These are phyloP conservation scores for Madurella fahalii DNA, from an alignment of 2,329 filamentous ascomycete genomes.

Conservation along the genomic window DNA sequence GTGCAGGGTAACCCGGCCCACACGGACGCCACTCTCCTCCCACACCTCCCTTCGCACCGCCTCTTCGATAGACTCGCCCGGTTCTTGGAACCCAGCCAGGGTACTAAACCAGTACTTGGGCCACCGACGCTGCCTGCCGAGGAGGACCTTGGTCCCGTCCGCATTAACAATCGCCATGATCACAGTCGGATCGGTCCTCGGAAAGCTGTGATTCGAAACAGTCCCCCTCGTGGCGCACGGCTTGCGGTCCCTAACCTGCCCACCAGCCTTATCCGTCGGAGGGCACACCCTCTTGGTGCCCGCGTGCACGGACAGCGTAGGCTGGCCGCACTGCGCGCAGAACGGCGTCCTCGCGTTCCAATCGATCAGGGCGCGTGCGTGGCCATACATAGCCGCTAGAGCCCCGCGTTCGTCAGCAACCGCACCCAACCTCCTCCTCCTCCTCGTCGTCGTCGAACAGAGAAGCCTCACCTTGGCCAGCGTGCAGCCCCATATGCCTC, in stretches of 20 bases:
- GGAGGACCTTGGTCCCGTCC: conserved; percentile 71
- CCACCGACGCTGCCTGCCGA: conserved; percentile 82
- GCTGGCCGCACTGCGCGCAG: conserved; percentile 83
- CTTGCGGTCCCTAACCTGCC: conserved; percentile 50
- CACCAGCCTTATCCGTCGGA: conserved; percentile 57
- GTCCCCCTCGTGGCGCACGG: conserved; percentile 79
- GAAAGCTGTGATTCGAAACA: conserved; percentile 87
- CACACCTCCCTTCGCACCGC: conserved; percentile 79
- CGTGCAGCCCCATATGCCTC: conserved; percentile 41
- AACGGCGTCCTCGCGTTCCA: conserved; percentile 94
- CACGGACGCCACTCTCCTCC: conserved; percentile 75
- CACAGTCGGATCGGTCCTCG: conserved; percentile 87
- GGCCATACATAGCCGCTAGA: conserved; percentile 81
- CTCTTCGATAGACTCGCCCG: conserved; percentile 80
- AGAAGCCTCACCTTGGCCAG: conserved; percentile 42
- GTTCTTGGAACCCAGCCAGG: conserved; percentile 81
- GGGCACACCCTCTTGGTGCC: conserved; percentile 80
- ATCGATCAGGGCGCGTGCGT: conserved; percentile 82
- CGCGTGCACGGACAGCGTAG: conserved; percentile 72
- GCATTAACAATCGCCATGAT: conserved; percentile 89
- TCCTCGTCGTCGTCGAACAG: background rate
- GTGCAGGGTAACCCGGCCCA: conserved; percentile 76
- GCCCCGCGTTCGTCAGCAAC: background rate
- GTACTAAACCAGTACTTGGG: conserved; percentile 84
- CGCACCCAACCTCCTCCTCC: too few relatives aligned